Evolutionary conservation across 2,329 filamentous ascomycete species (phyloP).

Genomic region (Macrophomina tecta): DNA sequence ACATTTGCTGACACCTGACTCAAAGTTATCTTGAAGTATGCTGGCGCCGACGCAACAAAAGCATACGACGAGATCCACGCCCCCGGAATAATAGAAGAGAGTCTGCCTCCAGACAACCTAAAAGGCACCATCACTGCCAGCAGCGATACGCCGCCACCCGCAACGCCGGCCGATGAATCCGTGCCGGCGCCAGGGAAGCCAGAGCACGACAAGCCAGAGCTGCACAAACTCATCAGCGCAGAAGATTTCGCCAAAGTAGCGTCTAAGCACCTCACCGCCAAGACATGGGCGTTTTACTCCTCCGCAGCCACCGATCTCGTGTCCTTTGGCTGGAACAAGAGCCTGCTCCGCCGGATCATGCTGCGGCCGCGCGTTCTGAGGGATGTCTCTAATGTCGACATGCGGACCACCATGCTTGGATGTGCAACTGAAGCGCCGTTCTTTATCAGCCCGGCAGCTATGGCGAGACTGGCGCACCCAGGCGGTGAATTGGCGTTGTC

Average conservation of each 20-base stretch:
- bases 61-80: slow-evolving; percentile 62
- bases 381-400: slow-evolving; percentile 42
- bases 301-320: slow-evolving; percentile 43
- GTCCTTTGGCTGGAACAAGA: slow-evolving; percentile 40
- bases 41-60: slow-evolving; percentile 48
- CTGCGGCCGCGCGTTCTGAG: slow-evolving; percentile 46
- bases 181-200: slow-evolving; percentile 32
- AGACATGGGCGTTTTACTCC: slow-evolving; percentile 43
- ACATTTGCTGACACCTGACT: slow-evolving; percentile 3
- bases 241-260: slow-evolving; percentile 43
- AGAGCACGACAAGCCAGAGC: slow-evolving; percentile 40
- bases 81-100: slow-evolving; percentile 53
- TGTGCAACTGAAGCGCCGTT: slow-evolving; percentile 43
- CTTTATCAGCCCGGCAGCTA: slow-evolving; percentile 48
- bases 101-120: slow-evolving; percentile 51
- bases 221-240: slow-evolving; percentile 37
- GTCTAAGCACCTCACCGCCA: slow-evolving; percentile 41
- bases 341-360: slow-evolving; percentile 43
- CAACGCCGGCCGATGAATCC: slow-evolving; percentile 45
- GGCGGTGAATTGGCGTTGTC: slow-evolving; percentile 46
- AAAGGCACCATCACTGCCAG: slow-evolving; percentile 60
- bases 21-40: slow-evolving; percentile 32
- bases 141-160: slow-evolving; percentile 46
- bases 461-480: slow-evolving; percentile 42
- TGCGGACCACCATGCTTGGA: slow-evolving; percentile 42